Conservation (phyloP, 2,329 filamentous ascomycete species). For the Helminthosporium solani region DNA sequence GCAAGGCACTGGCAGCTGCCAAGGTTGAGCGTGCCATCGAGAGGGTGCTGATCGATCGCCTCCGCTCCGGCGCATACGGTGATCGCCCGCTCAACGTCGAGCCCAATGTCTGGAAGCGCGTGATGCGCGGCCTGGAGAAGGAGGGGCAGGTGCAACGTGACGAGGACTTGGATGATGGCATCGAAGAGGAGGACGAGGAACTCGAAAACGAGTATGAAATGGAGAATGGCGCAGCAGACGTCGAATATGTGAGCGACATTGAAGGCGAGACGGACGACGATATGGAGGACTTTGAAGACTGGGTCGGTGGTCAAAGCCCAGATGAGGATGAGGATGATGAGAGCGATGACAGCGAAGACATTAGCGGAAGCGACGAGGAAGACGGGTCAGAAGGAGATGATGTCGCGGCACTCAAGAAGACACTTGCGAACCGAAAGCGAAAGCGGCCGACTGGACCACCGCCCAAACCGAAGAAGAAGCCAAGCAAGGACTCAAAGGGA, state of each 20-base stretch:
- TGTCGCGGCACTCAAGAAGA: constrained; percentile 58
- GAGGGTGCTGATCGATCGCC: constrained; percentile 84
- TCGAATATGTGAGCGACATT: constrained; percentile 92
- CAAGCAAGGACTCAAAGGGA: constrained; percentile 48
- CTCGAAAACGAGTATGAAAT: constrained; percentile 65
- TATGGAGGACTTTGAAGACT: constrained; percentile 75
- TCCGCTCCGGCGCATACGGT: constrained; percentile 91
- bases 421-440: constrained; percentile 56
- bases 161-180: constrained; percentile 83
- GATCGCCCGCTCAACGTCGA: constrained; percentile 94
- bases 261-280: constrained; percentile 74
- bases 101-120: constrained; percentile 95
- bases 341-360: constrained; percentile 59
- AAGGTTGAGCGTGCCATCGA: constrained; percentile 97
- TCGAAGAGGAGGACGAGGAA: constrained; percentile 74
- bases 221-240: constrained; percentile 68
- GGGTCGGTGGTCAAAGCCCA: constrained; percentile 73
- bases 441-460: constrained; percentile 55
- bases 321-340: constrained; percentile 58
- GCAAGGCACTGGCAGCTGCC: constrained; percentile 60
- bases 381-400: constrained; percentile 58
- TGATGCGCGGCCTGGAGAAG: constrained; percentile 84
- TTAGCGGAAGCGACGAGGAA: constrained; percentile 51
- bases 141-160: constrained; percentile 80
- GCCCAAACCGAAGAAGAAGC: constrained; percentile 60